A percentile compares a stretch with the other conserved stretches of the same genome.
phyloP scores from a whole-genome alignment of 306 rosid genomes.

The Inga oerstediana region DNA sequence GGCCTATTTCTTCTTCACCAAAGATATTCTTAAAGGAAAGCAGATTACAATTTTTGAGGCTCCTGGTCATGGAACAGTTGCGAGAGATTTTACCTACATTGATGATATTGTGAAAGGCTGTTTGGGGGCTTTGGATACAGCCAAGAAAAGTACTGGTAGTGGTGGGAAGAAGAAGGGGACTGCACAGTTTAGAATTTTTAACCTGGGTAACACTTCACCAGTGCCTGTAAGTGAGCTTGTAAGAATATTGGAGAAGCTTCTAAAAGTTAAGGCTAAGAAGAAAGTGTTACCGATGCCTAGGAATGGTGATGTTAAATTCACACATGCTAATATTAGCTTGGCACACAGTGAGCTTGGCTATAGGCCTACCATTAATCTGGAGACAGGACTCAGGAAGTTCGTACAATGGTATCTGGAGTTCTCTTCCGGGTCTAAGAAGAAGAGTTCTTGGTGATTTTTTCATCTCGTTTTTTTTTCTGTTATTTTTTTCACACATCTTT shows the following conservation, averaged over 20 bases:
- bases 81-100: slow-evolving; percentile 86
- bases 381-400: slow-evolving; percentile 79
- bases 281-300: slow-evolving; percentile 70
- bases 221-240: slow-evolving; percentile 81
- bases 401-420: slow-evolving; percentile 74
- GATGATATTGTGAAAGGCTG: slow-evolving; percentile 84
- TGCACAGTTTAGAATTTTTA: slow-evolving; percentile 78
- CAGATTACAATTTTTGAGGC: slow-evolving; percentile 64
- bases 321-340: slow-evolving; percentile 82
- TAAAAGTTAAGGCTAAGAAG: slow-evolving; percentile 78
- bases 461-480: background rate
- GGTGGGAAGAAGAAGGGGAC: slow-evolving; percentile 83
- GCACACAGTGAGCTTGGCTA: slow-evolving; percentile 74
- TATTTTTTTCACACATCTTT: slow-evolving; percentile 26
- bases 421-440: slow-evolving; percentile 55
- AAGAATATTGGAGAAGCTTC: slow-evolving; percentile 74
- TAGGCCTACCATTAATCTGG: slow-evolving; percentile 71
- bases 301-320: slow-evolving; percentile 84
- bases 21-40: slow-evolving; percentile 76
- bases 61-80: slow-evolving; percentile 69
- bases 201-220: slow-evolving; percentile 83
- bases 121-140: slow-evolving; percentile 77
- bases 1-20: slow-evolving; percentile 85
- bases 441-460: slow-evolving; percentile 61
- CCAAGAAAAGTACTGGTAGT: slow-evolving; percentile 83